Conservation (phyloP, 495 filamentous ascomycete genomes). For the Xylaria flabelliformis region DNA sequence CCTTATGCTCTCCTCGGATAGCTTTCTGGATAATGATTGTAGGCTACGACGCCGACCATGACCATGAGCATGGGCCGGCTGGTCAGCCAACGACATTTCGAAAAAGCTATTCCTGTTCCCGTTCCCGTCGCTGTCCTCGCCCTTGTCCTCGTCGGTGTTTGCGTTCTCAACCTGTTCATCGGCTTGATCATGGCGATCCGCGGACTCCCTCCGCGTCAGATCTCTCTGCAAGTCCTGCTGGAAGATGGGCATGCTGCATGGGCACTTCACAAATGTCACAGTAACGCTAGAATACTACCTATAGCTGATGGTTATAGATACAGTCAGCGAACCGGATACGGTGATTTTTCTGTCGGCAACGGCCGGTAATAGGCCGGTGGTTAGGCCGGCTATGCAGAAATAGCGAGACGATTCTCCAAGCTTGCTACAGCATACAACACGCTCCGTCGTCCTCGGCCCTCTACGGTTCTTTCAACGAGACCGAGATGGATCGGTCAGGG, state of each 20-base stretch:
- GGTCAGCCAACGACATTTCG: constrained; percentile 31
- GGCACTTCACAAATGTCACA: constrained; percentile 17
- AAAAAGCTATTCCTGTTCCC: constrained; percentile 2
- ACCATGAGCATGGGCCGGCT: constrained; percentile 17
- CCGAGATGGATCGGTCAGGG: constrained; percentile 1
- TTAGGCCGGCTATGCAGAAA: neutral
- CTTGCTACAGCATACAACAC: neutral
- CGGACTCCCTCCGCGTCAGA: constrained; percentile 41
- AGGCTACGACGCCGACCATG: constrained; percentile 19
- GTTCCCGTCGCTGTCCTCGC: neutral
- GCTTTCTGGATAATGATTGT: constrained; percentile 37
- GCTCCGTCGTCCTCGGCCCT: neutral
- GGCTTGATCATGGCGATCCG: constrained; percentile 20
- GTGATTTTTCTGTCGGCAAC: neutral
- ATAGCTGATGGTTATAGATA: constrained; percentile 7
- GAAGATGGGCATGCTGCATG: constrained; percentile 65
- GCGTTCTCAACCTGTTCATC: neutral
- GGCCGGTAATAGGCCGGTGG: neutral
- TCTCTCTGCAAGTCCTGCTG: constrained; percentile 49
- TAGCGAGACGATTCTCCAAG: neutral
- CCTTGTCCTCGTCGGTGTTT: neutral
- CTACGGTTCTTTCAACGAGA: neutral
- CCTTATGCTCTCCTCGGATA: constrained; percentile 60
- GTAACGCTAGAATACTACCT: constrained; percentile 8
- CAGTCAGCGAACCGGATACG: constrained; percentile 2